Conservation (phyloP, 176 grass and related monocot species). For the Panicum miliaceum region DNA sequence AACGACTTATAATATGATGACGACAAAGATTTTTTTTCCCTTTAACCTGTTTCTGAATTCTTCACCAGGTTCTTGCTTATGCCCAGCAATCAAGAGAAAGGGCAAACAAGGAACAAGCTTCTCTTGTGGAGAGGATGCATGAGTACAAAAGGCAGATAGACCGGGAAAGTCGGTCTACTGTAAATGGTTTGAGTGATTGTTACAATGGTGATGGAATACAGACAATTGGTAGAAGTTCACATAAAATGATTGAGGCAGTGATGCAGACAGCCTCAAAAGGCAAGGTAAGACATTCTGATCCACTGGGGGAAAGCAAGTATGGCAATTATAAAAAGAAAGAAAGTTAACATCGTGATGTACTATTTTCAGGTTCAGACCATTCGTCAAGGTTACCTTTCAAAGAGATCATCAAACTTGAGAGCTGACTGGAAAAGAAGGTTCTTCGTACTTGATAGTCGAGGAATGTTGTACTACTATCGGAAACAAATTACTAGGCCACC, state of each 20-base stretch:
- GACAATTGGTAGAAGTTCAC: constrained; percentile 76
- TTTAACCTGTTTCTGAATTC: constrained; percentile 19
- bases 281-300: constrained; percentile 61
- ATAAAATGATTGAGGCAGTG: constrained; percentile 89
- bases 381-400: constrained; percentile 96
- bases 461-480: constrained; percentile 98
- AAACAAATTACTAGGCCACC: constrained; percentile 85
- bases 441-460: constrained; percentile 98
- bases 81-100: constrained; percentile 91
- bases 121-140: constrained; percentile 96
- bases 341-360: constrained; percentile 21
- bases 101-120: constrained; percentile 82
- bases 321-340: constrained; percentile 18
- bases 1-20: constrained; percentile 23
- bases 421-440: constrained; percentile 99
- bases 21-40: constrained; percentile 30
- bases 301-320: constrained; percentile 27
- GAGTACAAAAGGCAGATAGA: constrained; percentile 97
- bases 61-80: constrained; percentile 86
- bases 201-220: constrained; percentile 81
- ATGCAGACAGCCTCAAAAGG: constrained; percentile 88
- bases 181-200: constrained; percentile 67
- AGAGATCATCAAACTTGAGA: constrained; percentile 95
- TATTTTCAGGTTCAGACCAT: constrained; percentile 88
- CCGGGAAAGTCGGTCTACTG: constrained; percentile 65